Evolutionary conservation across 345 rosid species (phyloP), one percentile per base, ranked within the genome.

Genomic region (Aquilaria sinensis): DNA sequence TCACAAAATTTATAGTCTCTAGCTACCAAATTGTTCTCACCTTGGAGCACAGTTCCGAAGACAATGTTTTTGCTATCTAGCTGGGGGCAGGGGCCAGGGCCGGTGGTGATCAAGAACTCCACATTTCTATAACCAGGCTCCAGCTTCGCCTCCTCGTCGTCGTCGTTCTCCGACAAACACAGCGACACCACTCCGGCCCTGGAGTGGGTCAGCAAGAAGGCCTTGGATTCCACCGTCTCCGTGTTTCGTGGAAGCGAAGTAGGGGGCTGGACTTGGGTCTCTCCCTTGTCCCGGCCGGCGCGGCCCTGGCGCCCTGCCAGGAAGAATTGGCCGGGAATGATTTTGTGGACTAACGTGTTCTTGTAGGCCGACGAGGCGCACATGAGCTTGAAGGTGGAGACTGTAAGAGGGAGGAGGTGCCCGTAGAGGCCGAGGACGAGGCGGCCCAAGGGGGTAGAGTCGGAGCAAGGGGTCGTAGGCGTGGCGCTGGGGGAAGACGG

Each of bases 71-170:
- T 84, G 53, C 53, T 71, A 64, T 89, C 96, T 60, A 92, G 77
- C 70, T 81, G 82, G 1, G 96, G 97, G 56, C 88, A 87, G 8
- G 98, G 93, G 49, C 87, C 97, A 14, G 96, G 98, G 4, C 98
- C 98, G 0, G 96, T 87, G 4, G 90, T 92, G 51, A 89, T 89
- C 79, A 92, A 79, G 80, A 92, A 92, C 75, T 87, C 97, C 6
- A 87, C 96, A 60, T 89, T 89, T 52, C 97, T 81, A 60, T 87
- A 85, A 47, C 84, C 63, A 12, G 93, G 85, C 55, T 89, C 86
- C 4, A 89, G 81, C 83, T 80, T 81, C 31, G 83, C 71, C 0
- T 85, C 81, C 2, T 85, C 91, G 5, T 92, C 96, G 2, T 92
- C 98, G 33, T 92, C 96, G 63, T 92, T 92, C 78, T 89, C 96